Evolutionary conservation across 768 basidiomycete species (phyloP), one percentile per base, ranked within the genome.

Genomic region (Boletus bicolor): DNA sequence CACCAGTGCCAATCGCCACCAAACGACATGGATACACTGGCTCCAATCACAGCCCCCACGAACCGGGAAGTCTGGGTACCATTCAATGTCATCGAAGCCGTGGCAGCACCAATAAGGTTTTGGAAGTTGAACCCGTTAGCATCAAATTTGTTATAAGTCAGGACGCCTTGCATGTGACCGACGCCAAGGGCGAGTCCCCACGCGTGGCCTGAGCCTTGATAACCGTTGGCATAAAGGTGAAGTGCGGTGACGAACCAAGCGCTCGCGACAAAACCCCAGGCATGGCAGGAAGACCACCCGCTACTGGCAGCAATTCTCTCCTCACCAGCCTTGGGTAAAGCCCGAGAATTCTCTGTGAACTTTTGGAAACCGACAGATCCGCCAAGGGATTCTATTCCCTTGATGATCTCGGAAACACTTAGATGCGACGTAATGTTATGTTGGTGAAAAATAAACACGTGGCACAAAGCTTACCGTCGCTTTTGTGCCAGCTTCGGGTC

Each of bases 311-410:
- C 21, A 24, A 24, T 24, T 24, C 21, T 24, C 21, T 24, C 21
- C 21, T 24, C 21, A 24, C 21, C 21, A 24, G 21, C 21, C 21
- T 24, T 24, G 21, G 21, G 21, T 24, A 24, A 24, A 24, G 21
- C 21, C 21, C 21, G 21, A 24, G 21, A 24, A 3, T 41, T 32
- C 51, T 11, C 7, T 3, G 34, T 19, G n/a, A 35, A 54, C 10
- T n/a, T n/a, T 5, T 54, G 51, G 19, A 55, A 54, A 12, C 54
- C 54, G 14, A 19, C 19, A 35, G 54, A 30, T 37, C 42, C 41
- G 21, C 53, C 54, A 9, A 55, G 51, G 7, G 51, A 54, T 24
- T 54, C 53, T 42, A 54, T 36, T 6, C 39, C 53, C 32, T 42
- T 35, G 39, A 54, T 54, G 24, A 19, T 15, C 9, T 35, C 1